Percentiles rank a stretch among this genome's conserved stretches.
Conservation (phyloP, 108 stramenopile species). For the Asterionellopsis glacialis region DNA sequence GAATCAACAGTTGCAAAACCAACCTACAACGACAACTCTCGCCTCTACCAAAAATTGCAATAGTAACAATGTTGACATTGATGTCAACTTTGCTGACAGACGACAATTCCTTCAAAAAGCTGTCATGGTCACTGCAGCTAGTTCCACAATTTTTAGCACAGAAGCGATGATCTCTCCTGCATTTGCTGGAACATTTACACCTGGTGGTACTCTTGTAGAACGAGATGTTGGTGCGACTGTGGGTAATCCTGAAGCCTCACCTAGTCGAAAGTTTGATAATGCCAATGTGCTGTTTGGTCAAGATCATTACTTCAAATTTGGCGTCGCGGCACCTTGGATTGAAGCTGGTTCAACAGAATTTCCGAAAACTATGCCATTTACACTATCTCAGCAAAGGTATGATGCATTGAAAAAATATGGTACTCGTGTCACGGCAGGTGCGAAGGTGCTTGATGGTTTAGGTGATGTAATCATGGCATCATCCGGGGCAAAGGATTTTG, state of each 20-base stretch:
- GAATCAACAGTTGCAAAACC: too few relatives aligned
- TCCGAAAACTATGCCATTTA: conserved; percentile 76
- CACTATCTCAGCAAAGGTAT: conserved; percentile 61
- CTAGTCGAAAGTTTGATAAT: conserved; percentile 54
- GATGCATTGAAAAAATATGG: conserved; percentile 74
- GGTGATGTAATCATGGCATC: conserved; percentile 3
- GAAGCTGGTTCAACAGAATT: conserved; percentile 52
- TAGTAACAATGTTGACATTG: too few relatives aligned
- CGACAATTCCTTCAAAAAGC: too few relatives aligned
- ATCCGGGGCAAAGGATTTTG: conserved; percentile 3
- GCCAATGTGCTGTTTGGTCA: conserved; percentile 73
- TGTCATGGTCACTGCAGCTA: too few relatives aligned
- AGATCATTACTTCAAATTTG: conserved; percentile 83
- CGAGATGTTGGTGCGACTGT: conserved; percentile 51
- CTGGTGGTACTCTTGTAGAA: conserved; percentile 77
- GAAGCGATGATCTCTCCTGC: background rate
- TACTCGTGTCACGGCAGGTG: conserved; percentile 30
- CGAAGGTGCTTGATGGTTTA: conserved; percentile 27
- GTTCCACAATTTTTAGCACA: too few relatives aligned
- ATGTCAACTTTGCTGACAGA: too few relatives aligned
- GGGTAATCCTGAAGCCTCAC: conserved; percentile 61
- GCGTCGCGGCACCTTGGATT: conserved; percentile 61
- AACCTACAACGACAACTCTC: too few relatives aligned
- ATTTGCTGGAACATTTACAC: conserved; percentile 38
- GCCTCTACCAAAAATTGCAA: too few relatives aligned